Evolutionary conservation across 2,329 filamentous ascomycete species (phyloP), one percentile per base, ranked within the genome.

Genomic region (Trichophyton schoenleinii): DNA sequence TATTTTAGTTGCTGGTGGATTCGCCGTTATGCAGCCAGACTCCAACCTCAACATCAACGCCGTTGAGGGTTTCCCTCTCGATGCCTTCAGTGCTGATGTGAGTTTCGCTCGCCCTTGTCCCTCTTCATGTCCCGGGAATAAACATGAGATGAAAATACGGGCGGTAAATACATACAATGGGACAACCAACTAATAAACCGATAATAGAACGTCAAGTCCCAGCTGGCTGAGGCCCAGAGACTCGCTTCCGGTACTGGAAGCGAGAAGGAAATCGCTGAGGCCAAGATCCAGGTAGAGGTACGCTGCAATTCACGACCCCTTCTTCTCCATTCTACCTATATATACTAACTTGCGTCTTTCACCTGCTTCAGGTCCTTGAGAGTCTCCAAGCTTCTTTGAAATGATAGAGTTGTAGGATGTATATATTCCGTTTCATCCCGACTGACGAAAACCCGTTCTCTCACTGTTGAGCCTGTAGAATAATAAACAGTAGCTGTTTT

Each of bases 201-300:
- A 48, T 22, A 61, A 22, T 46, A 83, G 81, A 86, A 89, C 68
- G 89, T 99, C 76, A 85, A 84, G 73, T 84, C 87, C 73, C 92
- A 96, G 81, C 90, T 97, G 71, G 79, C 89, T 64, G 94, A 99
- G 81, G 91, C 91, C 67, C 89, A 96, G 80, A 97, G 96, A 86
- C 87, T 97, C 73, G 91, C 87, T 70, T 85, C 79, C 75, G 94
- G 94, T 73, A 85, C 81, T 73, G 94, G 92, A 72, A 96, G 90
- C 77, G 94, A 96, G 84, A 87, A 91, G 80, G 94, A 97, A 73
- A 89, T 97, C 78, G 92, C 92, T 67, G 94, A 99, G 85, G 94
- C 94, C 68, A 97, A 96, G 85, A 92, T 99, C 75, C 92, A 97
- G 83, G 80, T 99, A 69, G 94, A 99, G 90, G 92, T 96, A 78